Base-by-base conservation (phyloP, 2,329 filamentous ascomycete genomes). In the Trematosphaeria pertusa region DNA sequence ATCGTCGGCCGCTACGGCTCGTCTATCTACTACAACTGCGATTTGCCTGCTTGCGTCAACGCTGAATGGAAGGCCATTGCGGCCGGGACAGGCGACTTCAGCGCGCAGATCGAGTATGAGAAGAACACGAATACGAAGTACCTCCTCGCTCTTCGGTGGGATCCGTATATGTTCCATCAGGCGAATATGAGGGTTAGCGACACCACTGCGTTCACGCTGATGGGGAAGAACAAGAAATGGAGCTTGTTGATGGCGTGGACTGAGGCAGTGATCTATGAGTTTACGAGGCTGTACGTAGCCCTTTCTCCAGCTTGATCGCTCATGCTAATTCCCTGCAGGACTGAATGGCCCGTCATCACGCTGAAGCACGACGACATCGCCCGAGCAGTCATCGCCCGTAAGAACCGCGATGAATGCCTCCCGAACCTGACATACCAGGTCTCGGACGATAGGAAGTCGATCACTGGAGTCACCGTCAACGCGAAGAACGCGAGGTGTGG, bases 1-100 rank as follows among this genome's bases (percentile, higher is more conserved):
- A 75, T 85, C 37, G 78, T 81, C 52, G 80, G 79, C 8, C 78
- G 82, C 20, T 85, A 75, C 73, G 78, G 81, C 1, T 82, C 80
- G 3, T 78, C 78, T 32, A 84, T 85, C 50, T 85, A 84, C 70
- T 85, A 81, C 73, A 84, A 85, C 70, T 85, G 82, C 61, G 77
- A 83, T 54, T 75, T 74, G 5, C 72, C 79, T 1, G 69, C 65
- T 14, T 85, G 82, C 59, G 82, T 78, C 0, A 67, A 77, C 18
- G 63, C 73, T 19, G 82, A 85, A 62, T 85, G 82, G 82, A 81
- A 80, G 36, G 73, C 78, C 42, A 84, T 81, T 3, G 80, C 81
- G 2, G 74, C 61, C 10, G 80, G 80, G 28, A 65, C 59, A 3
- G 81, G 81, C 6, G 56, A 56, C 31, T 84, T 83, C 56, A 65